A percentile compares a stretch with the other conserved stretches of the same genome.
phyloP scores from a whole-genome alignment of 2,329 filamentous ascomycete species.

The Fusarium tricinctum region DNA sequence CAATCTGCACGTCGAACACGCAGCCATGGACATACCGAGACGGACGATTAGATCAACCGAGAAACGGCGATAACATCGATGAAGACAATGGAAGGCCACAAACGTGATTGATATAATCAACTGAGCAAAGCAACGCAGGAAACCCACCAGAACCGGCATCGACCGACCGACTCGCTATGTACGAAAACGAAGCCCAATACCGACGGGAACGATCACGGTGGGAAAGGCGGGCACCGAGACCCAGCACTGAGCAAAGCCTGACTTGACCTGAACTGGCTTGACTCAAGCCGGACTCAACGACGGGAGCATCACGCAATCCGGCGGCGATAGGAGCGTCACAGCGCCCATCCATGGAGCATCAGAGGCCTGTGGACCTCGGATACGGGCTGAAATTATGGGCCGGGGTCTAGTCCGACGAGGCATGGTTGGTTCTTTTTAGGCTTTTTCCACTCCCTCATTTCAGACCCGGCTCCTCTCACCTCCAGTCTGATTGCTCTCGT shows the following conservation, averaged over 20 bases:
- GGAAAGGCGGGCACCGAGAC: slow-evolving; percentile 39
- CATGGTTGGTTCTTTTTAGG: slow-evolving; percentile 47
- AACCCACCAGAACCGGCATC: slow-evolving; percentile 25
- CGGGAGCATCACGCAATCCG: slow-evolving; percentile 48
- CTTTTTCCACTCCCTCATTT: slow-evolving; percentile 38
- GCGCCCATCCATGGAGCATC: slow-evolving; percentile 43
- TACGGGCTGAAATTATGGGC: slow-evolving; percentile 49
- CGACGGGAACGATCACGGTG: slow-evolving; percentile 36
- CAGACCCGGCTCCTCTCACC: slow-evolving; percentile 33
- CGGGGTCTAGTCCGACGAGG: slow-evolving; percentile 37
- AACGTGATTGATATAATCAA: neutral
- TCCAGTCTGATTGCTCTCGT: slow-evolving; percentile 28
- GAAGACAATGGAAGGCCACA: slow-evolving; percentile 5
- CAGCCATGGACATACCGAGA: slow-evolving; percentile 1
- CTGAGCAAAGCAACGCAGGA: neutral
- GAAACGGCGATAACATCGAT: neutral
- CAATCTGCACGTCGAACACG: slow-evolving; percentile 28
- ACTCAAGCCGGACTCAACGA: slow-evolving; percentile 40
- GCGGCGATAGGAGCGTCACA: slow-evolving; percentile 45
- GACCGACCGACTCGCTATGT: slow-evolving; percentile 28
- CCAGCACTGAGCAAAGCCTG: slow-evolving; percentile 40
- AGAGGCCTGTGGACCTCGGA: slow-evolving; percentile 39
- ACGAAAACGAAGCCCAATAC: slow-evolving; percentile 41
- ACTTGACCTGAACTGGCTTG: slow-evolving; percentile 42
- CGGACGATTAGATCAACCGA: neutral